Conservation (phyloP, 1,284 basidiomycete species). For the Clitocybe nebularis region DNA sequence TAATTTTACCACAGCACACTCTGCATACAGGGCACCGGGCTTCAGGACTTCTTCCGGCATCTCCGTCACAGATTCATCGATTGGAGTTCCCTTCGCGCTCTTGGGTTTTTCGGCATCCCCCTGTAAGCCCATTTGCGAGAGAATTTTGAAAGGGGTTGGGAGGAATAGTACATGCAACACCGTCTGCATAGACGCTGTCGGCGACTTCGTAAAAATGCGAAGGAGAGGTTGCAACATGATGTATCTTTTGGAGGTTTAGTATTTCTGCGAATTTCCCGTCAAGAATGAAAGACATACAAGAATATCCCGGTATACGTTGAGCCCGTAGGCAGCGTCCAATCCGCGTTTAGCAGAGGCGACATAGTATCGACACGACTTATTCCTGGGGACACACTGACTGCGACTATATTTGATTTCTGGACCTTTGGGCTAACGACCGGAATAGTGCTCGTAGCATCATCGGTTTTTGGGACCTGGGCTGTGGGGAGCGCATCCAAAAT, state of each 20-base stretch:
- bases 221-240: conserved; percentile 57
- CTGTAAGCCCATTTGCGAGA: conserved; percentile 29
- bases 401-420: conserved; percentile 68
- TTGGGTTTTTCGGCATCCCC: conserved; percentile 12
- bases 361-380: conserved; percentile 66
- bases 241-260: conserved; percentile 50
- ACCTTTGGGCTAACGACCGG: conserved; percentile 44
- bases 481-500: conserved; percentile 72
- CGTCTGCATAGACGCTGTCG: conserved; percentile 53
- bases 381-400: conserved; percentile 70
- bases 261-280: background rate
- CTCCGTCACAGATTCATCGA: conserved; percentile 14
- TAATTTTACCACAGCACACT: conserved; percentile 60
- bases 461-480: conserved; percentile 52
- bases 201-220: conserved; percentile 59
- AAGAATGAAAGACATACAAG: conserved; percentile 34
- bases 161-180: conserved; percentile 71
- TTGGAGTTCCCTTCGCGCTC: conserved; percentile 6
- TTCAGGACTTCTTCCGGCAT: conserved; percentile 58
- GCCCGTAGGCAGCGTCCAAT: conserved; percentile 24
- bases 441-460: conserved; percentile 35
- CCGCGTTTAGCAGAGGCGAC: conserved; percentile 50
- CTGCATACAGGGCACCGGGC: conserved; percentile 71
- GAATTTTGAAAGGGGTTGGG: conserved; percentile 66
- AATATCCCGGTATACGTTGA: conserved; percentile 38